These are phyloP conservation scores for Termitomyces sp. DNA, from an alignment of 768 basidiomycete genomes.

Conservation along the genomic window DNA sequence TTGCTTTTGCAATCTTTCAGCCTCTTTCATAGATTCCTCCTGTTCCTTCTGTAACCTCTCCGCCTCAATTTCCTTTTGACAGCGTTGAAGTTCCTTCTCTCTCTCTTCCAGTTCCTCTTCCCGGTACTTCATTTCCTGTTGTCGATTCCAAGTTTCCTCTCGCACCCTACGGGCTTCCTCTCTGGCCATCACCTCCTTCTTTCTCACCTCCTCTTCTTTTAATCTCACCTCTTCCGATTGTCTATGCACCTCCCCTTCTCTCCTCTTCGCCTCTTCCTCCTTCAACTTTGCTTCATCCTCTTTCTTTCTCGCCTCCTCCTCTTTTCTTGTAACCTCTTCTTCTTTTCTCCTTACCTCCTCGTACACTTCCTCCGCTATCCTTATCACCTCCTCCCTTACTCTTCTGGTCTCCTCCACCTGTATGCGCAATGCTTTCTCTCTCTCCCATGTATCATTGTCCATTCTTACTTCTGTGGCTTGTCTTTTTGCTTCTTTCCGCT, in stretches of 20 bases:
- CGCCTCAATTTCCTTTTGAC: constrained; percentile 17
- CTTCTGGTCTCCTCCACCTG: too few species aligned
- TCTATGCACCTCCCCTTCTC: too few species aligned
- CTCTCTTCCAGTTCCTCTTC: constrained; percentile 35
- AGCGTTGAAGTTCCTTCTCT: constrained; percentile 26
- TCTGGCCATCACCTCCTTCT: constrained; percentile 30
- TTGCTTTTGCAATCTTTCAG: too few species aligned
- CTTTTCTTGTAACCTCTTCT: constrained; percentile 9
- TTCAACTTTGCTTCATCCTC: constrained; percentile 22
- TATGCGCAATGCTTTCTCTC: too few species aligned
- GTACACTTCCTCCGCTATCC: too few species aligned
- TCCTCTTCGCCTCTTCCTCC: constrained; percentile 22
- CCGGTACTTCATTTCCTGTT: constrained; percentile 27
- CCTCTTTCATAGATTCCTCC: too few species aligned
- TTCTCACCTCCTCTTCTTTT: constrained; percentile 25
- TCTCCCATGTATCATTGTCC: too few species aligned
- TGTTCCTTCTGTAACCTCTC: too few species aligned
- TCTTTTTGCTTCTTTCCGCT: too few species aligned
- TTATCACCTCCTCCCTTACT: too few species aligned
- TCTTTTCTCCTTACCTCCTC: too few species aligned
- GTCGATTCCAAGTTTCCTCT: constrained; percentile 22
- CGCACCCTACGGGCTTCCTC: constrained; percentile 26
- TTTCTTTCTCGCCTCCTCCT: constrained; percentile 28
- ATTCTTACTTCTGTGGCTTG: too few species aligned
- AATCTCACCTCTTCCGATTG: constrained; percentile 25